Base-by-base conservation (phyloP, 2,329 filamentous ascomycete genomes). In the Penicillium griseofulvum region DNA sequence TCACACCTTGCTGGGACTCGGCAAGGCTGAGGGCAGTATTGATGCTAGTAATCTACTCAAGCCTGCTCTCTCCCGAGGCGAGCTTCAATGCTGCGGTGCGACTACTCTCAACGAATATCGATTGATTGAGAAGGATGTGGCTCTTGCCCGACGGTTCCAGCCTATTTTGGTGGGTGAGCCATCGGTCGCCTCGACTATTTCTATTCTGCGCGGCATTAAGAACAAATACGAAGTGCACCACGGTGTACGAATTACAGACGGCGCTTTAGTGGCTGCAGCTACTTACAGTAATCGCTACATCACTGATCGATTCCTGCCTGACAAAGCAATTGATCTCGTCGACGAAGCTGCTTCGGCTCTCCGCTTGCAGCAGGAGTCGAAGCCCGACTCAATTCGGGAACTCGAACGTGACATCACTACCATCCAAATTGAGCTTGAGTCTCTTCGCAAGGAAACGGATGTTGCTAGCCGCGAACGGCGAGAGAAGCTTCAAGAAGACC, bases 151-250 rank as follows among this genome's bases (percentile, higher is more conserved):
- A 63, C 84, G 94, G 56, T 97, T 99, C 72, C 94, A 99, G 68
- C 92, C 94, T 0, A 96, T 99, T 54, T 75, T 91, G 34, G 91
- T 99, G n/a, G 89, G 87, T 57, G 94, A 99, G 67, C 94, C 94
- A 0, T 87, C 85, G 0, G 92, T 97, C 0, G 86, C 90, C 63
- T 92, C 97, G 63, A 97, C 94, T 0, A 92, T 99, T 58, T 96
- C 91, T 48, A 97, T 99, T 54, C 79, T 99, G 0, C 86, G 94
- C 68, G 94, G 93, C 46, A 97, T 99, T 78, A 97, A 97, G 70
- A 92, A 97, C 68, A 90, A 91, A 63, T 99, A 99, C 68, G 94
- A 97, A 72, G 90, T 97, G 0, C 94, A 97, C 63, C 94, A 99
- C 68, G 93, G 94, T 74, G 93, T 97, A 0, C 83, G 92, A 51